phyloP scores from a whole-genome alignment of 2,329 filamentous ascomycete species.

The Beauveria asiatica region DNA sequence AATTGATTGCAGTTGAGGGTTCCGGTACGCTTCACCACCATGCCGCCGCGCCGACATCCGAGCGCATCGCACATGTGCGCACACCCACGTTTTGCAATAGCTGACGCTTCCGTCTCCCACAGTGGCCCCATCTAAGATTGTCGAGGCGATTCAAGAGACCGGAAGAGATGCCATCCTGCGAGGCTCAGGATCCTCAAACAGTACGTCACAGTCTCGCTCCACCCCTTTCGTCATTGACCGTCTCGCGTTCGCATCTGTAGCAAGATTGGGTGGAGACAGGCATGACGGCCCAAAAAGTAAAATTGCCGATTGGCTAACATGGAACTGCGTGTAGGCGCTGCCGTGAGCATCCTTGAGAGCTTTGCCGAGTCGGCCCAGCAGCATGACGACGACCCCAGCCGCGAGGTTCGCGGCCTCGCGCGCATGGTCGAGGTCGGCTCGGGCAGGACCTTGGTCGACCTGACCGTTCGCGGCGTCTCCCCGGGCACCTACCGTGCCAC shows the following conservation, averaged over 20 bases:
- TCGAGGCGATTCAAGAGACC: conserved; percentile 78
- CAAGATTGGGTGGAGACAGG: not conserved
- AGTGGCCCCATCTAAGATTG: conserved; percentile 83
- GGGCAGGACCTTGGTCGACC: conserved; percentile 72
- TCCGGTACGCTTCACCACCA: conserved; percentile 46
- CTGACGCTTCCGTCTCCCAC: not conserved
- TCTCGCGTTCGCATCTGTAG: not conserved
- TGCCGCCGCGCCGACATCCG: not conserved
- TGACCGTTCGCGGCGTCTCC: conserved; percentile 74
- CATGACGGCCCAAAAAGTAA: not conserved
- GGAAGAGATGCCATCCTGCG: conserved; percentile 91
- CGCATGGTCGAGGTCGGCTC: conserved; percentile 88
- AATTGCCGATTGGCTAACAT: not conserved
- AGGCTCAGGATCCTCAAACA: conserved; percentile 77
- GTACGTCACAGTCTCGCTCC: conserved; percentile 38
- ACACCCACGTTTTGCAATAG: not conserved
- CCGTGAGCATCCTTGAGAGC: conserved; percentile 93
- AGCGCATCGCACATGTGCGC: not conserved
- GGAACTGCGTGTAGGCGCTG: conserved; percentile 47
- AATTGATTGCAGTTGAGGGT: conserved; percentile 77
- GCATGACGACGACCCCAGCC: conserved; percentile 28
- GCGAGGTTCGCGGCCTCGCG: conserved; percentile 73
- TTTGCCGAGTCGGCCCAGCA: conserved; percentile 45
- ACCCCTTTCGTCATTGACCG: not conserved
- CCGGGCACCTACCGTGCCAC: conserved; percentile 78